phyloP scores from a whole-genome alignment of 305 asterid species.

The Fraxinus nigra region DNA sequence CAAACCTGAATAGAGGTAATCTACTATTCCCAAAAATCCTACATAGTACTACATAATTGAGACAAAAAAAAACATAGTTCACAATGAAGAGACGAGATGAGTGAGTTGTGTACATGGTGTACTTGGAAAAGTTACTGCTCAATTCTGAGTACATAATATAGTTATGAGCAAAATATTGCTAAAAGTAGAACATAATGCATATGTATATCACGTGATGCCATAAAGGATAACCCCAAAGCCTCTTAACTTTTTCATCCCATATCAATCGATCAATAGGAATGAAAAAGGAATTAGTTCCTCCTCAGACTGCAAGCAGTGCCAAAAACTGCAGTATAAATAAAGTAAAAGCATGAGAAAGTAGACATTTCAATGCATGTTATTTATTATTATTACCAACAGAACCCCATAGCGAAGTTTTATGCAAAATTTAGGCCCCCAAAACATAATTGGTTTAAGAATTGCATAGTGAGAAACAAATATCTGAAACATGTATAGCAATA shows the following conservation, averaged over 20 bases:
- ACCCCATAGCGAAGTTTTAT: background rate
- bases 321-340: slow-evolving; percentile 51
- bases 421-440: background rate
- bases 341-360: background rate
- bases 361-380: background rate
- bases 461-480: background rate
- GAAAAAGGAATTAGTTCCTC: slow-evolving; percentile 25
- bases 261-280: slow-evolving; percentile 21
- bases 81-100: background rate
- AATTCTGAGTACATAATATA: slow-evolving; percentile 20
- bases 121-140: slow-evolving; percentile 10
- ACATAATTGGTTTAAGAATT: background rate
- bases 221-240: slow-evolving; percentile 21
- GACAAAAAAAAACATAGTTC: background rate
- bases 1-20: background rate
- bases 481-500: background rate
- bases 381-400: background rate
- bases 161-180: slow-evolving; percentile 7
- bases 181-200: slow-evolving; percentile 17
- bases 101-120: slow-evolving; percentile 10
- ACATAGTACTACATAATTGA: slow-evolving; percentile 11
- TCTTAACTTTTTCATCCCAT: background rate
- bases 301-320: slow-evolving; percentile 45
- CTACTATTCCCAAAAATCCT: background rate
- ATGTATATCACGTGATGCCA: slow-evolving; percentile 12